phyloP scores from a whole-genome alignment of 176 grass and related monocot species.

The Eragrostis curvula region DNA sequence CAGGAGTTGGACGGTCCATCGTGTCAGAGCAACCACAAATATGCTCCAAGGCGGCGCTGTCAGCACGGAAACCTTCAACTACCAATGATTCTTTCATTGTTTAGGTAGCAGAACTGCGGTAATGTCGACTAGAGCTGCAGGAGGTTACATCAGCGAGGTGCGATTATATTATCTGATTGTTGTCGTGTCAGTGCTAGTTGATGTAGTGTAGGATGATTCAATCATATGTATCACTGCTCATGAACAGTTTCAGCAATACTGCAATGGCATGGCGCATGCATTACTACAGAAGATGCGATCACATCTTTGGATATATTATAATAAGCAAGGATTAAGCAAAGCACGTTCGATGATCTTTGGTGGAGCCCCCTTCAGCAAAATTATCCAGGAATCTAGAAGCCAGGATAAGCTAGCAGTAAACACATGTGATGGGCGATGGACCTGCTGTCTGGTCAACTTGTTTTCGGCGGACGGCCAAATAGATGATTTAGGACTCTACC shows the following conservation, averaged over 20 bases:
- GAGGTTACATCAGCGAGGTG: not conserved
- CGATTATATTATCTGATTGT: too few species aligned
- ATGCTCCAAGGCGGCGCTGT: not conserved
- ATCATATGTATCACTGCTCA: not conserved
- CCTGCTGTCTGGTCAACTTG: too few species aligned
- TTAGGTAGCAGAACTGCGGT: not conserved
- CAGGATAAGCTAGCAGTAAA: too few species aligned
- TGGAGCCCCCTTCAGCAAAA: too few species aligned
- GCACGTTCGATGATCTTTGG: too few species aligned
- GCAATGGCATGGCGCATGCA: not conserved
- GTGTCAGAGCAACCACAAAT: conserved; percentile 33
- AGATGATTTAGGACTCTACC: too few species aligned
- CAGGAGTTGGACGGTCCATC: conserved; percentile 33
- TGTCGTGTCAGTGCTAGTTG: conserved; percentile 21
- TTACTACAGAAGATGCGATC: not conserved
- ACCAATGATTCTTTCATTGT: not conserved
- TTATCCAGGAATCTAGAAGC: too few species aligned
- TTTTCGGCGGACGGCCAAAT: too few species aligned
- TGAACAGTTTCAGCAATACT: not conserved
- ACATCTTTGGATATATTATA: too few species aligned
- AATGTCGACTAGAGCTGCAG: not conserved
- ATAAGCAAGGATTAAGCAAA: too few species aligned
- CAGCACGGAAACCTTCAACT: not conserved
- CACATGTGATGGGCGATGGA: too few species aligned
- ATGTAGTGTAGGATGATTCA: not conserved